Evolutionary conservation across 352 stramenopile genomes (phyloP), one percentile per base, ranked within the genome.

Genomic region (Aphanomyces cochlioides): DNA sequence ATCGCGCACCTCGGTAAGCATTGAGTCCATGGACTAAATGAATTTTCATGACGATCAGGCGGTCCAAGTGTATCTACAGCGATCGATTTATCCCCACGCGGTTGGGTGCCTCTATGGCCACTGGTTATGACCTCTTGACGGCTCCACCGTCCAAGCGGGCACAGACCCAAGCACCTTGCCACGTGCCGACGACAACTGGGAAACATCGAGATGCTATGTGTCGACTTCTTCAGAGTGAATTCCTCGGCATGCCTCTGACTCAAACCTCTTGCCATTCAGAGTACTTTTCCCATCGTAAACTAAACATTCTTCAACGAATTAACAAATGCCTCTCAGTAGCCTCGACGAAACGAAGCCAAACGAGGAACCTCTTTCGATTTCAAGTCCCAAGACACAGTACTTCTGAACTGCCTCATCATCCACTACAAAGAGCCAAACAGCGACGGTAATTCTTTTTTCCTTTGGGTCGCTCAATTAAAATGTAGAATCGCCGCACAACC

Each of bases 51-150:
- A 28, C 36, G 10, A 17, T 7, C 36, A 61, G 54, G 10, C 54
- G 54, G 7, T 87, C 83, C 17, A 91, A 90, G 67, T 77, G 89
- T 63, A 88, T 96, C 68, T 95, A 96, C 79, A 95, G 85, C 47
- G 88, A 96, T 65, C 84, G 88, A 7, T 96, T 95, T 61, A 95
- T 96, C 48, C 88, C 88, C 28, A 91, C 82, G 7, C 78, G 85
- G 7, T 41, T 89, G 12, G 78, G 77, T 6, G 91, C 87, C 6
- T 89, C 92, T 53, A 72, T 96, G 4, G 87, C 95, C 21, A 84
- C 83, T 28, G 83, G 79, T 17, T 96, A 93, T 28, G 79, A 77
- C 5, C 74, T 92, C 19, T 77, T 76, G 43, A 72, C 80, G 5
- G 82, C 89, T 70, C 78, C 81, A 13, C 78, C 79, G 40, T 61